Evolutionary conservation across 2,329 filamentous ascomycete species (phyloP).

Genomic region (Verticillium dahliae): DNA sequence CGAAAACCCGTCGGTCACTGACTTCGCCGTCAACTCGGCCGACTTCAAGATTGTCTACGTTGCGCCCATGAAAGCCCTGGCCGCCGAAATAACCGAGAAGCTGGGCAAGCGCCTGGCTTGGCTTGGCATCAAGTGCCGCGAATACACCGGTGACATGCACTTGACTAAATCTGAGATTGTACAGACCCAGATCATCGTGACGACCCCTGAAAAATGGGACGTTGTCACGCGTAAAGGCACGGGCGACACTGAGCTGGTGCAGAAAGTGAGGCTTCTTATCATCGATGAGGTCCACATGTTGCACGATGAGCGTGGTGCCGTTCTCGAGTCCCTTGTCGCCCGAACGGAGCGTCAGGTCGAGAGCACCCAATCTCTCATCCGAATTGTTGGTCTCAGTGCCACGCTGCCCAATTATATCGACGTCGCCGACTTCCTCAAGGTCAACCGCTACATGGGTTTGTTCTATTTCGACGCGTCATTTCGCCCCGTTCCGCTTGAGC

Average conservation of each 20-base stretch:
- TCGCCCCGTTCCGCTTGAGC: conserved; percentile 88
- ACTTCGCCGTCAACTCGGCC: conserved; percentile 76
- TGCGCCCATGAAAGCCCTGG: conserved; percentile 96
- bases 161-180: conserved; percentile 94
- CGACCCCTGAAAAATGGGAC: conserved; percentile 98
- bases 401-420: conserved; percentile 96
- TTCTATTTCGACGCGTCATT: conserved; percentile 98
- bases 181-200: conserved; percentile 95
- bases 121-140: conserved; percentile 86
- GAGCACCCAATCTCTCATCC: conserved; percentile 94
- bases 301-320: conserved; percentile 92
- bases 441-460: conserved; percentile 84
- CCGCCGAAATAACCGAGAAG: conserved; percentile 94
- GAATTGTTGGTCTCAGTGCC: conserved; percentile 90
- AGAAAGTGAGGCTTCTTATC: conserved; percentile 92
- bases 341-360: conserved; percentile 95
- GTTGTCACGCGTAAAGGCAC: conserved; percentile 96
- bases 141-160: conserved; percentile 98
- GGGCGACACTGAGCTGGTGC: conserved; percentile 93
- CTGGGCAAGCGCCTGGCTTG: conserved; percentile 85
- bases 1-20: conserved; percentile 63
- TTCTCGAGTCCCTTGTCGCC: conserved; percentile 91
- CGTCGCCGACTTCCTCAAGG: conserved; percentile 92
- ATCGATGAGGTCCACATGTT: conserved; percentile 99
- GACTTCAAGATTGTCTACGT: conserved; percentile 99